Evolutionary conservation across 192 early-diverging fungal genomes (phyloP).

Genomic region (Backusella tuberculispora): DNA sequence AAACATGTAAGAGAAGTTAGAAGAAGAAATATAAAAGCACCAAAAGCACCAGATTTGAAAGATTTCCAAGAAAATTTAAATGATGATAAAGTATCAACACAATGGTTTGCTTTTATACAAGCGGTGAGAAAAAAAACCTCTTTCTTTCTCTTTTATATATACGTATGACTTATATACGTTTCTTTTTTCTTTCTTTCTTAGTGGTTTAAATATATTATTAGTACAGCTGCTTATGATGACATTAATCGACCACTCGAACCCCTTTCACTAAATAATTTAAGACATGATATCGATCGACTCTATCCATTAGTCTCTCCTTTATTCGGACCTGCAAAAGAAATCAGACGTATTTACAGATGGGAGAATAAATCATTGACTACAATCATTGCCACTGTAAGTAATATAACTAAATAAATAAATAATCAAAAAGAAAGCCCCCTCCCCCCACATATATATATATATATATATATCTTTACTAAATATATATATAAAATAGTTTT

Average conservation of each 20-base stretch:
- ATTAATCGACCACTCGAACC: constrained; percentile 21
- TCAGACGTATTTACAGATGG: constrained; percentile 32
- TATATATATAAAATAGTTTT: constrained; percentile 15
- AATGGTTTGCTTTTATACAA: constrained; percentile 29
- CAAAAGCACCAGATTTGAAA: neutral
- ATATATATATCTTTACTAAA: neutral
- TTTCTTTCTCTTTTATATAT: neutral
- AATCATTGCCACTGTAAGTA: constrained; percentile 17
- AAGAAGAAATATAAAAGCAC: constrained; percentile 1
- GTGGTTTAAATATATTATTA: constrained; percentile 28
- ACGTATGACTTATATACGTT: no score
- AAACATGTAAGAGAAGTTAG: constrained; percentile 36
- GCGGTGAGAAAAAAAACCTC: constrained; percentile 21
- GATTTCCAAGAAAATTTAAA: constrained; percentile 11
- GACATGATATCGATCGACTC: constrained; percentile 23
- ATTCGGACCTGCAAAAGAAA: neutral
- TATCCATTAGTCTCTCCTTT: constrained; percentile 24
- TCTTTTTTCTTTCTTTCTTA: neutral
- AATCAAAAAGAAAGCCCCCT: neutral
- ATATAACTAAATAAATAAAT: neutral
- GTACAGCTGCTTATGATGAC: constrained; percentile 20
- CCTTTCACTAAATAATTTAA: constrained; percentile 27
- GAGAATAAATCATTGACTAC: constrained; percentile 33
- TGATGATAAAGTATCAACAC: constrained; percentile 9
- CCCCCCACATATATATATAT: no score